Conservation (phyloP, 768 basidiomycete genomes). For the Trametes sanguinea region DNA sequence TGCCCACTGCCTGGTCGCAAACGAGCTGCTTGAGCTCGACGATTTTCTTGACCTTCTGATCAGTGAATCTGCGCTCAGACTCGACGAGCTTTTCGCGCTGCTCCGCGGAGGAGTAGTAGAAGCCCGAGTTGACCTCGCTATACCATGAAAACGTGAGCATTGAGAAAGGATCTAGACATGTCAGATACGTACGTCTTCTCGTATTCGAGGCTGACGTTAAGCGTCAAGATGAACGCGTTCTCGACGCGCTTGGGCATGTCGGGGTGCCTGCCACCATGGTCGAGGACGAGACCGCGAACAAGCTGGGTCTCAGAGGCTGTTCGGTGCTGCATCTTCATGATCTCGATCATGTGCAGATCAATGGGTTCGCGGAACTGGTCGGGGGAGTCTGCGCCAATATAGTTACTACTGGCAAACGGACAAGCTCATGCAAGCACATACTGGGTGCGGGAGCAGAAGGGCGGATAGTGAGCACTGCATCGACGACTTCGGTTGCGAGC, state of each 20-base stretch:
- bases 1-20: conserved; percentile 89
- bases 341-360: conserved; percentile 98
- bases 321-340: conserved; percentile 99
- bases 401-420: conserved; percentile 25
- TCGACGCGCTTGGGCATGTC: conserved; percentile 99
- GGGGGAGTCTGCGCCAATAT: conserved; percentile 46
- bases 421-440: conserved; percentile 32
- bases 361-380: conserved; percentile 86
- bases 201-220: conserved; percentile 98
- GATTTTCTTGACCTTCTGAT: conserved; percentile 93
- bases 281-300: conserved; percentile 91
- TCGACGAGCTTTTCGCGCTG: conserved; percentile 99
- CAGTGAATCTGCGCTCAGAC: conserved; percentile 91
- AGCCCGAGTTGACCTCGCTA: conserved; percentile 98
- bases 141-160: too few species aligned
- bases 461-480: conserved; percentile 89
- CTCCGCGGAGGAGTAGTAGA: conserved; percentile 98
- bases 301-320: conserved; percentile 97
- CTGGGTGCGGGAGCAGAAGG: conserved; percentile 65
- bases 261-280: conserved; percentile 96
- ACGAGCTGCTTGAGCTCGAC: conserved; percentile 95
- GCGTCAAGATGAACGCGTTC: conserved; percentile 91
- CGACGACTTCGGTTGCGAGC: conserved; percentile 90
- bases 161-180: not conserved
- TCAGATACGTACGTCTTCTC: conserved; percentile 90